Base-by-base conservation (phyloP, 2,329 filamentous ascomycete species). In the Sclerotinia sclerotiorum region DNA sequence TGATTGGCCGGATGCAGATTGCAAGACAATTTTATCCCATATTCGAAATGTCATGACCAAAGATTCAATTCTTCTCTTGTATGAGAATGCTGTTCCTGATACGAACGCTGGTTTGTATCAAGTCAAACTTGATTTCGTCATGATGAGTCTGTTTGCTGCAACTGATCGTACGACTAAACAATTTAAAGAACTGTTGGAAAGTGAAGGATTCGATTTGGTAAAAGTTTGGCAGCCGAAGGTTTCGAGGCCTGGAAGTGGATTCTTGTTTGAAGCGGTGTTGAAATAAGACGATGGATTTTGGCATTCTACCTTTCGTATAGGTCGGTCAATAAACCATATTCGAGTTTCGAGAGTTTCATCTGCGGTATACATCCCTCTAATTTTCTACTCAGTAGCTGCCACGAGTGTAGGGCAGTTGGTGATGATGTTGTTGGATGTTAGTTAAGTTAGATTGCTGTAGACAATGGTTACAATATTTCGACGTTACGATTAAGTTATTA, bases 61-160 rank as follows among this genome's bases (percentile, higher is more conserved):
- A 5, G 77, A 77, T 69, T 81, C 79, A 10, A 80, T 80, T 65
- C 54, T 84, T 5, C 71, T 84, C 21, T 77, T 84, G 49, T 79
- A 80, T 46, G 82, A 83, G 55, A 78, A 79, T 64, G 73, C 81
- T 0, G 73, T 83, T 21, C 79, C 80, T 4, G 77, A 79, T 11
- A 76, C 69, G 1, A 76, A 75, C 1, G 69, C 68, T 3, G 24
- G 27, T 24, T 76, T 80, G 0, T 69, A 73, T 6, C 74, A 73
- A 69, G 74, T 77, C 24, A 71, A 72, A 1, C 70, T 81, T 46
- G 81, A 83, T 72, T 74, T 81, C 64, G 74, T 78, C 46, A 81
- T 83, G 80, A 79, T 82, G 78, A 70, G 70, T 19, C 70, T 75
- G 10, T 74, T 79, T 65, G 74, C 75, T 1, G 75, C 77, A 0